These are phyloP conservation scores for Cladosporium sp. DNA, from an alignment of 2,329 filamentous ascomycete genomes.

Conservation along the genomic window DNA sequence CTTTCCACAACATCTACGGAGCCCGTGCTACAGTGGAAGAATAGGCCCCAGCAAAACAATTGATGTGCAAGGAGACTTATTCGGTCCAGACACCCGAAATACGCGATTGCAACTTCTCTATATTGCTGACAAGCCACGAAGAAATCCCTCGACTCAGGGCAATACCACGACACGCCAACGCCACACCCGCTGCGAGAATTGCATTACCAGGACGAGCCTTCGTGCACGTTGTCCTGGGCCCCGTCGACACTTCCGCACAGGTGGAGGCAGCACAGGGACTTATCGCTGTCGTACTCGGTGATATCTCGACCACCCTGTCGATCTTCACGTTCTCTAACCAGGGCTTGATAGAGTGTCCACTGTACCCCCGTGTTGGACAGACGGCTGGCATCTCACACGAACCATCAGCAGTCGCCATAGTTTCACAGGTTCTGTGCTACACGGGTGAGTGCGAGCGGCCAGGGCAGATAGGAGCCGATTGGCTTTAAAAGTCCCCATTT, in stretches of 20 bases:
- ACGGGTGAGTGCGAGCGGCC: neutral
- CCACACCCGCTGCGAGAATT: neutral
- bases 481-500: constrained; percentile 3
- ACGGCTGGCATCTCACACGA: neutral
- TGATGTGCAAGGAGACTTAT: neutral
- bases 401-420: neutral
- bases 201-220: neutral
- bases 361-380: neutral
- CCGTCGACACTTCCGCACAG: neutral
- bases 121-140: neutral
- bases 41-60: neutral
- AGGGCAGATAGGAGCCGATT: constrained; percentile 8
- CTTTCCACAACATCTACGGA: neutral
- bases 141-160: neutral
- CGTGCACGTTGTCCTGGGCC: neutral
- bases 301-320: neutral
- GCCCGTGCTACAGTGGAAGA: neutral
- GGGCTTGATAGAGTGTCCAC: neutral
- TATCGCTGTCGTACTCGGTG: neutral
- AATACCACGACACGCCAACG: neutral
- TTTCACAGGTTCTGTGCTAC: constrained; percentile 11
- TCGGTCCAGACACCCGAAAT: neutral
- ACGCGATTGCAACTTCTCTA: neutral
- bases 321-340: neutral
- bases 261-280: neutral